Conservation (phyloP, 2,329 filamentous ascomycete species). For the Botrytis tulipae region DNA sequence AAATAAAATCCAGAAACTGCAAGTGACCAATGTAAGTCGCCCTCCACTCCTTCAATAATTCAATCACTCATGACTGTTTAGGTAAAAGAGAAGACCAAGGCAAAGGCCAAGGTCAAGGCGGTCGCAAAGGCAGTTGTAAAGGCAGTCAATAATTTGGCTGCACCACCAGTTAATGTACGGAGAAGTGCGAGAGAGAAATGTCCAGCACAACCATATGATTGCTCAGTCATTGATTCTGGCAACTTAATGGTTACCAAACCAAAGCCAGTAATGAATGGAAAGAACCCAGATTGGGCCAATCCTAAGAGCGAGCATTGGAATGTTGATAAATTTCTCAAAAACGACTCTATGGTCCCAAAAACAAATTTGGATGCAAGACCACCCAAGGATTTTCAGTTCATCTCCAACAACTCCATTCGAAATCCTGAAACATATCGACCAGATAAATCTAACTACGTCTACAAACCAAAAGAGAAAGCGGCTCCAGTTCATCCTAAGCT, state of each 20-base stretch:
- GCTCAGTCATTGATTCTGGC: neutral
- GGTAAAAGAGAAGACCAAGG: neutral
- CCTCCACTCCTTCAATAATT: neutral
- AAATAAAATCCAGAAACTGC: neutral
- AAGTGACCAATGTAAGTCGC: neutral
- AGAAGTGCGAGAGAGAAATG: constrained; percentile 12
- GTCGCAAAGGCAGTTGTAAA: neutral
- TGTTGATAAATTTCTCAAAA: constrained; percentile 25
- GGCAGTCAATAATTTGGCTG: neutral
- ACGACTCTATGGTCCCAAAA: constrained; percentile 4
- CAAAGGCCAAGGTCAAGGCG: neutral
- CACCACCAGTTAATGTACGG: neutral
- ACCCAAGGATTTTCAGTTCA: constrained; percentile 5
- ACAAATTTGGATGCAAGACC: constrained; percentile 15
- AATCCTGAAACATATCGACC: constrained; percentile 9
- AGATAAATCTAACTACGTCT: neutral
- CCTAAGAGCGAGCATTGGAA: constrained; percentile 30
- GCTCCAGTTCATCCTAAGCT: constrained; percentile 31
- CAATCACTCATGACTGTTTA: neutral
- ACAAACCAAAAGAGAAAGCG: neutral
- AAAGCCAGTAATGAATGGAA: neutral
- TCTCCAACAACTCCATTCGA: neutral
- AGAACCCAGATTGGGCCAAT: constrained; percentile 25
- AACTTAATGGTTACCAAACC: neutral
- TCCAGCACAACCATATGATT: neutral